Base-by-base conservation (phyloP, 2,329 filamentous ascomycete species). In the Microcyclospora pomicola region DNA sequence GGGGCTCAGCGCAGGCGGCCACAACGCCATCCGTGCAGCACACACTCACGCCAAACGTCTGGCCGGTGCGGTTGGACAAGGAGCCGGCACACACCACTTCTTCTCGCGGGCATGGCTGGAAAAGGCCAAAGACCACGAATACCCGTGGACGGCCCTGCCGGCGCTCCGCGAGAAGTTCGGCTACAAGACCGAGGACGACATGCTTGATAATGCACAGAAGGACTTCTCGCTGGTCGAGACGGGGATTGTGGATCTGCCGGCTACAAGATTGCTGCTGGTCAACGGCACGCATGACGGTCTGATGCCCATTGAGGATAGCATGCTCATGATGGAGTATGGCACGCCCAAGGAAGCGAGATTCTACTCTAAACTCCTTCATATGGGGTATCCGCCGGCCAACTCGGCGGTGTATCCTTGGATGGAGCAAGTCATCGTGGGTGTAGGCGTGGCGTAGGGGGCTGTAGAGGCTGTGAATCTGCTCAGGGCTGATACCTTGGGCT, bases 291-390 rank as follows among this genome's bases (percentile, higher is more conserved):
- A 68, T 38, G 77, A 81, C 47, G 76, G 75, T 0, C 58, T 80
- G 33, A 78, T 79, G 65, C 77, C 77, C 0, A 77, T 81, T 40
- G 77, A 81, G 50, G 77, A 81, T 50, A 76, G 67, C 11, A 70
- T 77, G 60, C 59, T 81, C 36, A 59, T 80, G 38, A 72, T 78
- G 46, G 73, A 79, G 53, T 68, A 79, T 46, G 77, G 77, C 2
- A 67, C 64, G 27, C 73, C 74, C 10, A 82, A 82, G 60, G 76
- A 80, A 57, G 73, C 66, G 9, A 65, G 76, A 35, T 77, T 80
- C 58, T 77, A 79, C 43, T 60, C 68, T 0, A 70, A 71, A 0
- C 61, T 72, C 27, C 53, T 77, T 44, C 77, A 81, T 49, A 81
- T 80, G 77, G 77, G 77, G 10, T 81, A 81, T 51, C 77, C 77